phyloP scores from a whole-genome alignment of 495 filamentous ascomycete species.

The Cercophora newfieldiana region DNA sequence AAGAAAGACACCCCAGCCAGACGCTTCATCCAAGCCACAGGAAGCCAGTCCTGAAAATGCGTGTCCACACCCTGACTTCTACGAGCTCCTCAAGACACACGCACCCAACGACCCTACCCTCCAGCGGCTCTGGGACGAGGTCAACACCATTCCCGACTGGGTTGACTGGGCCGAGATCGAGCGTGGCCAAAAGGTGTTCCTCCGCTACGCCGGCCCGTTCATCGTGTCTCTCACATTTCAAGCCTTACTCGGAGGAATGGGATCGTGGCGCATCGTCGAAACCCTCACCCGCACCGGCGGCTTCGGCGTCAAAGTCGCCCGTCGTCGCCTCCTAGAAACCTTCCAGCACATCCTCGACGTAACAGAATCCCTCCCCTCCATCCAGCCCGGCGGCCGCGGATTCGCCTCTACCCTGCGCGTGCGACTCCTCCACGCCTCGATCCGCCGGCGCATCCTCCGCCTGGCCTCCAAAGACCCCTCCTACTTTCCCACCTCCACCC shows the following conservation, averaged over 20 bases:
- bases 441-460: slow-evolving; percentile 64
- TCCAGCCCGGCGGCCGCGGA: slow-evolving; percentile 68
- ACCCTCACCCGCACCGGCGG: slow-evolving; percentile 77
- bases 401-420: slow-evolving; percentile 70
- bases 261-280: slow-evolving; percentile 64
- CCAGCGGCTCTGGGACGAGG: slow-evolving; percentile 62
- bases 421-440: slow-evolving; percentile 70
- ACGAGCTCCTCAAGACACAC: slow-evolving; percentile 60
- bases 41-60: not conserved
- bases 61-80: slow-evolving; percentile 53
- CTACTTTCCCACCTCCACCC: slow-evolving; percentile 62
- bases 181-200: slow-evolving; percentile 68
- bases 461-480: slow-evolving; percentile 54
- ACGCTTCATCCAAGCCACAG: not conserved
- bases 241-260: slow-evolving; percentile 66
- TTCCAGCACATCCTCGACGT: slow-evolving; percentile 75
- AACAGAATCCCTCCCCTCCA: slow-evolving; percentile 61
- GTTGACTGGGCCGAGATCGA: slow-evolving; percentile 80
- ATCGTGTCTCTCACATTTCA: slow-evolving; percentile 63
- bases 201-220: slow-evolving; percentile 69
- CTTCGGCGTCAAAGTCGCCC: slow-evolving; percentile 68
- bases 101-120: slow-evolving; percentile 57
- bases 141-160: slow-evolving; percentile 72
- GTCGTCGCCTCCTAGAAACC: slow-evolving; percentile 70
- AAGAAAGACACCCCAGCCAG: not conserved